Base-by-base conservation (phyloP, 1,139 yeast species). In the Magnusiomyces ingens region DNA sequence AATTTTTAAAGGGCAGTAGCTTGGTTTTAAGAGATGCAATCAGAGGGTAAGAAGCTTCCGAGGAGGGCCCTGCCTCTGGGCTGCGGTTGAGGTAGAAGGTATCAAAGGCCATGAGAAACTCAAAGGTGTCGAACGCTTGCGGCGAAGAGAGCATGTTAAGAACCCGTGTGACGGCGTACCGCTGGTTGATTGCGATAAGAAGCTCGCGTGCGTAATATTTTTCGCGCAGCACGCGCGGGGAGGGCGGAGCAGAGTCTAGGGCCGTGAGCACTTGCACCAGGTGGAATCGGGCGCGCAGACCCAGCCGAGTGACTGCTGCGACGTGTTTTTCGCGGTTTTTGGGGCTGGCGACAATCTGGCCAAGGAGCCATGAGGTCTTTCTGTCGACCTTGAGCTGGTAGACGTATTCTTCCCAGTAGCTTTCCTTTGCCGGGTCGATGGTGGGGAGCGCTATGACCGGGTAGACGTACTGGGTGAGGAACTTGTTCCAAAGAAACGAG, bases 181-280 rank as follows among this genome's bases (percentile, higher is more conserved):
- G 52, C n/a, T 42, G 48, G 44, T 45, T 47, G n/a, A 52, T 21
- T 12, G 52, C 50, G 21, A 49, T 36, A 2, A 50, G 13, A 29
- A 49, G 47, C 29, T 52, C 50, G 1, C 50, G 36, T n/a, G 55
- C 50, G 37, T 40, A 52, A 40, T 49, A 52, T 15, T 46, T 21
- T 15, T 47, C 40, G 36, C 53, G 43, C 12, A 48, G 35, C 18
- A 41, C 42, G 29, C 42, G 40, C 3, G 32, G 8, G 8, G 32
- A 26, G 32, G 32, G 4, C 8, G 4, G 8, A 26, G 32, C 8
- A 17, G 41, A 45, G 8, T 38, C n/a, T 17, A 21, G 29, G 13
- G 26, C 3, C n/a, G 35, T 32, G n/a, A 35, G 15, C 15, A n/a
- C 22, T 8, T n/a, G 22, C 3, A 35, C n/a, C 22, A 45, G 41